Percentiles rank a stretch among this genome's conserved stretches.
phyloP scores from a whole-genome alignment of 257 asterid species.

The Verbena officinalis region DNA sequence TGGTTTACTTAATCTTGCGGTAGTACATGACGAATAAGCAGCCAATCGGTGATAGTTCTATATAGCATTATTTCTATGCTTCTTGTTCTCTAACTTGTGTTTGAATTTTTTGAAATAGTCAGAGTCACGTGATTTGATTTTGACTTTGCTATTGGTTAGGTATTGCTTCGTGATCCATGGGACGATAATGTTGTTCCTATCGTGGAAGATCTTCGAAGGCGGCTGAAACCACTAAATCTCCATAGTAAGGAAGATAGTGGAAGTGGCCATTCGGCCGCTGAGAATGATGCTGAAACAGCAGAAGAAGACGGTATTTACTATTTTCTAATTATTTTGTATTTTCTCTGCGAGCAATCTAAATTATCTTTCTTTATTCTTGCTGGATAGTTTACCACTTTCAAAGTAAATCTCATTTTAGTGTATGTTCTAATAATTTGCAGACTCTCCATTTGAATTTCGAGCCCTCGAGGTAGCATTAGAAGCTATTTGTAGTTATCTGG shows the following conservation, averaged over 20 bases:
- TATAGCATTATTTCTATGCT: background rate
- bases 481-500: constrained; percentile 77
- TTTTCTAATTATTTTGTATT: background rate
- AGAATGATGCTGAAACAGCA: constrained; percentile 56
- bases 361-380: background rate
- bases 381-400: background rate
- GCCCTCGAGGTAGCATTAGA: constrained; percentile 88
- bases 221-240: constrained; percentile 43
- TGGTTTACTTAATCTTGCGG: background rate
- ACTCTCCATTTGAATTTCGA: constrained; percentile 77
- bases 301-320: constrained; percentile 72
- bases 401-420: background rate
- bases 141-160: constrained; percentile 40
- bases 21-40: background rate
- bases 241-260: constrained; percentile 46
- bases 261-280: constrained; percentile 42
- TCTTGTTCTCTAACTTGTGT: constrained; percentile 2
- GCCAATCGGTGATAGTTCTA: background rate
- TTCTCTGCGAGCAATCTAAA: background rate
- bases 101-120: background rate
- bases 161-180: constrained; percentile 69
- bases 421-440: constrained; percentile 41
- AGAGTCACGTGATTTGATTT: background rate
- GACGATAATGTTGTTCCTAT: constrained; percentile 71
- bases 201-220: constrained; percentile 73